These are phyloP conservation scores for Yamadazyma atlantica DNA, from an alignment of 1,139 yeast species.

Conservation along the genomic window DNA sequence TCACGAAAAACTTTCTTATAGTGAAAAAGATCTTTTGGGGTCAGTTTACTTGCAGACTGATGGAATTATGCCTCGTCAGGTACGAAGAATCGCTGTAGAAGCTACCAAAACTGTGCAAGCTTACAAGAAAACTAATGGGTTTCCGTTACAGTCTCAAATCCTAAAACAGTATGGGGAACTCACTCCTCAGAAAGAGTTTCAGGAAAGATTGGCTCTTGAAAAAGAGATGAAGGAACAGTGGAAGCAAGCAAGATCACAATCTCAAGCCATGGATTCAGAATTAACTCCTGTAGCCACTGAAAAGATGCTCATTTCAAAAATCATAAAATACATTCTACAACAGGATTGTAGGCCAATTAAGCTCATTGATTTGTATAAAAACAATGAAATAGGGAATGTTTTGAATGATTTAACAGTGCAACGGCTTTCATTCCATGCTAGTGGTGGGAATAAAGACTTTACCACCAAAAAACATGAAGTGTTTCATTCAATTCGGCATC, in stretches of 20 bases:
- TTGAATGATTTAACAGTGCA: constrained; percentile 22
- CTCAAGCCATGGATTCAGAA: neutral
- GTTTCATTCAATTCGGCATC: constrained; percentile 35
- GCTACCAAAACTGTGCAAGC: too few relatives aligned
- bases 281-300: constrained; percentile 22
- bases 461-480: constrained; percentile 15
- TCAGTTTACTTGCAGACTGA: too few relatives aligned
- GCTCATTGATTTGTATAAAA: constrained; percentile 25
- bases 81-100: too few relatives aligned
- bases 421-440: constrained; percentile 12
- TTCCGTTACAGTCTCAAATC: too few relatives aligned
- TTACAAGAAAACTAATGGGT: too few relatives aligned
- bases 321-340: constrained; percentile 30
- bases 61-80: too few relatives aligned
- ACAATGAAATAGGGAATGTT: constrained; percentile 20
- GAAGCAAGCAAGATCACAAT: neutral
- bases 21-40: too few relatives aligned
- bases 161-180: too few relatives aligned
- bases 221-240: neutral
- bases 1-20: too few relatives aligned
- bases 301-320: constrained; percentile 26
- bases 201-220: neutral
- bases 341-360: constrained; percentile 21
- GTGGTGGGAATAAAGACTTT: constrained; percentile 5
- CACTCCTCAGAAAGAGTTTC: too few relatives aligned